Conservation (phyloP, 495 filamentous ascomycete genomes). For the Aspergillus bertholletiae region DNA sequence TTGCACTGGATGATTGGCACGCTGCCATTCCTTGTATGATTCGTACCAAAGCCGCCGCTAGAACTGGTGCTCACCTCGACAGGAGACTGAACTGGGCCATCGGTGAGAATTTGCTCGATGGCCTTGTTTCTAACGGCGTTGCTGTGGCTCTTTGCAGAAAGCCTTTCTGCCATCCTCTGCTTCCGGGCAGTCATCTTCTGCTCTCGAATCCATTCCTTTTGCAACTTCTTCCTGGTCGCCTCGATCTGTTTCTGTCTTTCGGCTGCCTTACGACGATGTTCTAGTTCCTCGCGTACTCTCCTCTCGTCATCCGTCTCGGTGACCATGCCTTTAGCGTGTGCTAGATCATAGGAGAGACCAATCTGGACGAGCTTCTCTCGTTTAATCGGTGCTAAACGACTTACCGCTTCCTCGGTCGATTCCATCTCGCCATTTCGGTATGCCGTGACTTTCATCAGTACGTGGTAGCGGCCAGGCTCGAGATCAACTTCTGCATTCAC, state of each 20-base stretch:
- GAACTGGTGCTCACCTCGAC: constrained; percentile 20
- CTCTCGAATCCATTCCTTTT: constrained; percentile 50
- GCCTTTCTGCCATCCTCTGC: constrained; percentile 28
- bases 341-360: constrained; percentile 78
- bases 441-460: constrained; percentile 78
- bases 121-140: not conserved
- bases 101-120: constrained; percentile 18
- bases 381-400: constrained; percentile 53
- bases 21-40: constrained; percentile 15
- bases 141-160: constrained; percentile 6
- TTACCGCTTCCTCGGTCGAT: constrained; percentile 67
- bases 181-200: constrained; percentile 46
- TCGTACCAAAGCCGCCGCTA: constrained; percentile 16
- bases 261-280: constrained; percentile 41
- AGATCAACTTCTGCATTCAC: constrained; percentile 80
- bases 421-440: constrained; percentile 45
- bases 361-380: constrained; percentile 83
- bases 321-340: constrained; percentile 72
- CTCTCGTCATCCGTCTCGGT: constrained; percentile 65
- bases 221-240: constrained; percentile 39
- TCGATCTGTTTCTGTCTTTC: constrained; percentile 41
- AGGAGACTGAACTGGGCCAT: constrained; percentile 26
- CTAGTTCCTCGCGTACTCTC: constrained; percentile 37
- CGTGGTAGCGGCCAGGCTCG: constrained; percentile 75
- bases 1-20: constrained; percentile 34